Base-by-base conservation (phyloP, 73 alveolate species). In the Paramecium sexaurelia region DNA sequence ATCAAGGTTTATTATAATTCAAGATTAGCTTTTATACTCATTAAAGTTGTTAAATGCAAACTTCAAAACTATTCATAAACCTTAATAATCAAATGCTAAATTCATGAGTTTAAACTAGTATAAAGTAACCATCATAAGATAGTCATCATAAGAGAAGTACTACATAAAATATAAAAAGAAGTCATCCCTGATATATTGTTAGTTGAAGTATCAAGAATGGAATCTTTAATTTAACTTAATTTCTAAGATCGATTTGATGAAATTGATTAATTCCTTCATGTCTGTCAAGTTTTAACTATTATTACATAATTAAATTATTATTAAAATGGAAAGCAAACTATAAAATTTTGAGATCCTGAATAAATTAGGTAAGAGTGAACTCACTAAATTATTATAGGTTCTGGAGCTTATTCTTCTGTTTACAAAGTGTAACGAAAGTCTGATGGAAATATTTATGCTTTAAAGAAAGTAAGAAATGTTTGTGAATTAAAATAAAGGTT, bases 381-480 rank as follows among this genome's bases (percentile, higher is more conserved):
- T 41, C 1, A 19, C 15, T 43, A 41, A 32, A 73, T 4, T 15
- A 13, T 29, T 17, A 8, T 86, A 91, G 95, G 95, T 9, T 92
- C 85, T 47, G 95, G 95, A 24, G 95, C 95, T 9, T 91, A 91
- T 56, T 75, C 93, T 19, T 85, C 95, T 27, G 95, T 91, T 27
- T 91, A 84, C 88, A 84, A 91, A 56, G 95, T 91, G 9, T 47
- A 78, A 61, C 27, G 95, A 40, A 47, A 57, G 67, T 85, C 92
- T 24, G 95, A 91, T 78, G 89, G 92, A 85, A 84, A 85, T 20
- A 55, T 91, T 32, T 91, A 91, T 91, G 95, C 95, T 24, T 85
- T 91, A 20, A 91, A 91, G 56, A 91, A 85, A 35, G 95, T 71
- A 35, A 29, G 24, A 22, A 6, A 15, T 26, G 32, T 7, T 71